These are phyloP conservation scores for Papiliotrema nemorosa DNA, from an alignment of 1,284 basidiomycete genomes.

Conservation along the genomic window DNA sequence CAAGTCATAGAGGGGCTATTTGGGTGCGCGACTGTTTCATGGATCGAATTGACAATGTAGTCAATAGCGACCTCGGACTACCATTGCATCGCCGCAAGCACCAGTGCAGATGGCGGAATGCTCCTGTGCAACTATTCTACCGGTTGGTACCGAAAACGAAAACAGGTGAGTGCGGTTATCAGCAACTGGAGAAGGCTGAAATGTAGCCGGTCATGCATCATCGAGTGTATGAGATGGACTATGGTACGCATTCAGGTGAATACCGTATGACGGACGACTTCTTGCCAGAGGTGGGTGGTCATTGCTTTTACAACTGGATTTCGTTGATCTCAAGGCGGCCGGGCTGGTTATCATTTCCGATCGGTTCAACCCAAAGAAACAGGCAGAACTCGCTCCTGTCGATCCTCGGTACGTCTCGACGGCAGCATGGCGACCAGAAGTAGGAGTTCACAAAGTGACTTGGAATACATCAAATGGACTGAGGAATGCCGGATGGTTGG, in stretches of 20 bases:
- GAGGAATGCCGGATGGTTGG: slow-evolving; percentile 63
- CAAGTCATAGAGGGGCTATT: slow-evolving; percentile 58
- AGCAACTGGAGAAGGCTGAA: not conserved
- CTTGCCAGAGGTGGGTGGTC: slow-evolving; percentile 60
- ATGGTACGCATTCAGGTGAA: slow-evolving; percentile 64
- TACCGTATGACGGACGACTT: slow-evolving; percentile 81
- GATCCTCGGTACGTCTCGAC: slow-evolving; percentile 25
- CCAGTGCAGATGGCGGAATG: slow-evolving; percentile 74
- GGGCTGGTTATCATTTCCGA: slow-evolving; percentile 2
- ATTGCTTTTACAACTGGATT: not conserved
- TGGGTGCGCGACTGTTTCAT: slow-evolving; percentile 59
- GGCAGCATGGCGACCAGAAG: slow-evolving; percentile 70
- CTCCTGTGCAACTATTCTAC: slow-evolving; percentile 19
- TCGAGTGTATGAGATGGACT: slow-evolving; percentile 81
- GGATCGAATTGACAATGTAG: slow-evolving; percentile 49
- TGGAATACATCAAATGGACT: slow-evolving; percentile 78
- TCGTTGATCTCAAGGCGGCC: not conserved
- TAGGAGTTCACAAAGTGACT: slow-evolving; percentile 66
- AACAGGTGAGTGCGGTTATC: slow-evolving; percentile 14
- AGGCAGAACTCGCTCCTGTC: slow-evolving; percentile 5
- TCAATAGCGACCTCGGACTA: slow-evolving; percentile 71
- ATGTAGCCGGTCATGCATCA: slow-evolving; percentile 72
- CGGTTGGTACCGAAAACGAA: slow-evolving; percentile 28
- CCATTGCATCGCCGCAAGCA: slow-evolving; percentile 77
- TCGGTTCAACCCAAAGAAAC: not conserved